Evolutionary conservation across 192 early-diverging fungal species (phyloP), one percentile per base, ranked within the genome.

Genomic region (Podila horticola): DNA sequence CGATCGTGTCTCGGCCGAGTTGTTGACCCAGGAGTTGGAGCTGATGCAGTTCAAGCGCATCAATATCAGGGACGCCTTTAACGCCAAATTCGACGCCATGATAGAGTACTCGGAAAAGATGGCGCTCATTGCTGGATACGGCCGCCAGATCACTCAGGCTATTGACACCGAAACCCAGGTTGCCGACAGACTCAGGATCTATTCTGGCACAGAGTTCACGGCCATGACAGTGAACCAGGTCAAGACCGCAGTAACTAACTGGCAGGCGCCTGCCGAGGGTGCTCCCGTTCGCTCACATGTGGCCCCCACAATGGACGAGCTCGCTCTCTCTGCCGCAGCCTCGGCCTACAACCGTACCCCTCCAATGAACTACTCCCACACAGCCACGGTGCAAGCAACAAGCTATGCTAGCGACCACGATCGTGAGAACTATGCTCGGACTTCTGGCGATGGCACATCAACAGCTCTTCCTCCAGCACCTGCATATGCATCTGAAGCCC

Each of bases 41-140:
- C 62, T 82, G 52, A 82, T 76, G 61, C 81, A 85, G 59, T 60
- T 72, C 62, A 79, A 71, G 55, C 67, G 84, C 30, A 49, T 62
- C 19, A 74, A 69, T 13, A 58, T 85, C 55, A 85, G 74, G 29
- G 74, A 79, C 8, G 79, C 84, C 7, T 74, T 82, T 50, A 66
- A 67, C 29, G 30, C 73, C 31, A 73, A 74, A 28, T 72, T 85
- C 29, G 71, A 83, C 57, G 74, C 84, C 33, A 85, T 71, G 59
- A 73, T 85, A 29, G 84, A 85, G 45, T 68, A 69, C 38, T 63
- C 84, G 1, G 79, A 85, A 69, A 82, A 82, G 57, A 72, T 82
- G 70, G 79, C 84, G 5, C 67, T 85, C 11, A 82, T 85, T 65
- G 65, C 74, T 17, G 84, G 79, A 7, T 82, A 82, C 63, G 84